Conservation (phyloP, 1,139 yeast species). For the Suhomyces yuchorum region DNA sequence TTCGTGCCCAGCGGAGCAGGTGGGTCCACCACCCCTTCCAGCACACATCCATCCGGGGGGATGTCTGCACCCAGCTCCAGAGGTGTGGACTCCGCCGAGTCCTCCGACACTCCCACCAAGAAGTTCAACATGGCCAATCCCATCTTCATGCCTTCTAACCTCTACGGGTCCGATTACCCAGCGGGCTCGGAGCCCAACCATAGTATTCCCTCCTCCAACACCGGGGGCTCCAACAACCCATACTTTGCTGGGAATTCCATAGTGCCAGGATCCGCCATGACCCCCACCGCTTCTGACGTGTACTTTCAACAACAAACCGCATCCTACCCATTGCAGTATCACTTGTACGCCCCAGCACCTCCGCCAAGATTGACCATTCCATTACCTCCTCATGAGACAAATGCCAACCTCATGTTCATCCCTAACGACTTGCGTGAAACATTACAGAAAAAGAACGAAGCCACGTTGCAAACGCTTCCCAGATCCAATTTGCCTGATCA, state of each 20-base stretch:
- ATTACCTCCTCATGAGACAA: slow-evolving; percentile 68
- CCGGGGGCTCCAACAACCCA: slow-evolving; percentile 20
- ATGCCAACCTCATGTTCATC: slow-evolving; percentile 68
- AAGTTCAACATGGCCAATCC: slow-evolving; percentile 38
- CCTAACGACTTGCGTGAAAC: slow-evolving; percentile 72
- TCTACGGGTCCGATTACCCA: slow-evolving; percentile 12
- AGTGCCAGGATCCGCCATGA: slow-evolving; percentile 6
- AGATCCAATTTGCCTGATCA: slow-evolving; percentile 68
- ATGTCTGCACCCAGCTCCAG: slow-evolving; percentile 3
- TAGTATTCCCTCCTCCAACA: slow-evolving; percentile 10
- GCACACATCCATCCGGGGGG: neutral
- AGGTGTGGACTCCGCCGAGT: slow-evolving; percentile 4
- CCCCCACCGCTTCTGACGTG: slow-evolving; percentile 21
- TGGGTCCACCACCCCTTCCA: slow-evolving; percentile 4
- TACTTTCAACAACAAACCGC: slow-evolving; percentile 25
- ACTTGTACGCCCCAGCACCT: slow-evolving; percentile 86
- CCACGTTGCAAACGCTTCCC: slow-evolving; percentile 69
- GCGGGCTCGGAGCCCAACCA: slow-evolving; percentile 8
- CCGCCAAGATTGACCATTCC: slow-evolving; percentile 70
- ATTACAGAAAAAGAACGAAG: slow-evolving; percentile 75
- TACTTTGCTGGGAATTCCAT: slow-evolving; percentile 21
- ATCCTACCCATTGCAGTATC: slow-evolving; percentile 74
- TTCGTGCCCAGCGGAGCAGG: slow-evolving; percentile 48
- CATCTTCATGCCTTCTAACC: slow-evolving; percentile 29
- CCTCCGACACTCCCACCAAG: slow-evolving; percentile 14